A percentile compares a stretch with the other conserved stretches of the same genome.
These are phyloP conservation scores for Tolypocladium album DNA, from an alignment of 2,329 filamentous ascomycete species.

Conservation along the genomic window DNA sequence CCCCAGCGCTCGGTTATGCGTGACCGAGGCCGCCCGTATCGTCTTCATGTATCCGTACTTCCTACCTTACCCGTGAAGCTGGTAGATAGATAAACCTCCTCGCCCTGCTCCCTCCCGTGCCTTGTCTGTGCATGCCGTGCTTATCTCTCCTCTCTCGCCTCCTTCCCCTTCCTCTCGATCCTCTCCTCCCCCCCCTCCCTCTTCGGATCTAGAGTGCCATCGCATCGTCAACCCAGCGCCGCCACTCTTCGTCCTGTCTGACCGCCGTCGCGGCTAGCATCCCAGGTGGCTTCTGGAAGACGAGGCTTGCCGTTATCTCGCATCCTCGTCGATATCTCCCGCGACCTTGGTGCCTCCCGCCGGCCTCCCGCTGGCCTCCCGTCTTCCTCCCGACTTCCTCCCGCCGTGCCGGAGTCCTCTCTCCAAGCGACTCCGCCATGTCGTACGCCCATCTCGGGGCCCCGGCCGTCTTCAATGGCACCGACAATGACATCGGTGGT, in stretches of 20 bases:
- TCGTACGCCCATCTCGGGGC: constrained; percentile 50
- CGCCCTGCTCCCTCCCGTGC: background rate
- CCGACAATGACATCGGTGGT: constrained; percentile 55
- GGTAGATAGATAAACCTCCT: background rate
- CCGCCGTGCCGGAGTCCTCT: background rate
- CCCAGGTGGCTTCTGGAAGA: background rate
- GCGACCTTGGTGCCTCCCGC: background rate
- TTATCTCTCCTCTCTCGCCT: background rate
- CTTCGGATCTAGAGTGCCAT: background rate
- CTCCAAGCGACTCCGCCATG: constrained; percentile 25
- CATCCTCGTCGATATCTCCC: background rate
- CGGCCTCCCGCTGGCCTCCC: background rate
- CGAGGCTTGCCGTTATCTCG: background rate
- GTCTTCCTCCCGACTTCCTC: too few species aligned
- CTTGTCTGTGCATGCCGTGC: background rate
- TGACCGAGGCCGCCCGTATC: background rate
- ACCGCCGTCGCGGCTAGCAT: background rate
- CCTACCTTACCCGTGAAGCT: background rate
- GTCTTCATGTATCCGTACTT: background rate
- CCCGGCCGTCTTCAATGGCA: constrained; percentile 52
- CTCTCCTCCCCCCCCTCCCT: background rate
- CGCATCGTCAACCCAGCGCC: background rate
- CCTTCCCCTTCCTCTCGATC: background rate
- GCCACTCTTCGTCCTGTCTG: background rate
- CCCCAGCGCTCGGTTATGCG: background rate